Base-by-base conservation (phyloP, 371 early-diverging fungal genomes). In the Rhizopus delemar region DNA sequence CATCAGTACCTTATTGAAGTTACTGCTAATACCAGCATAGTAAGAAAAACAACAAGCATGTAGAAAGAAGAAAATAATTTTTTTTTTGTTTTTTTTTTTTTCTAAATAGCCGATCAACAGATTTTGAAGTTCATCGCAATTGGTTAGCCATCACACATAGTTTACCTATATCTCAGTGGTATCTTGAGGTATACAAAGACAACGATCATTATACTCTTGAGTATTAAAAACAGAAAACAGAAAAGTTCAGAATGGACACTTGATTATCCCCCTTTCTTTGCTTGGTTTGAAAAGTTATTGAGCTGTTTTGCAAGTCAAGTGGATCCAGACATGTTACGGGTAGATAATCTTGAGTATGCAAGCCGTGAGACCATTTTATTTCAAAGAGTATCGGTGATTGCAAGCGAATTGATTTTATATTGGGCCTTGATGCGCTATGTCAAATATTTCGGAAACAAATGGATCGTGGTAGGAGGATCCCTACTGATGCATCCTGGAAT, bases 81-180 rank as follows among this genome's bases (percentile, higher is more conserved):
- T 39, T 15, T 29, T 38, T 3, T 46, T 29, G n/a, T n/a, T n/a
- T 50, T 34, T 50, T 39, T 15, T 29, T 38, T 3, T 46, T 29
- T 16, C 22, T 52, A 15, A 36, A 46, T 60, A 90, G 92, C 72
- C 85, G 84, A 59, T 97, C 97, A 35, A 98, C 98, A 12, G 98
- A 98, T 80, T 98, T 98, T 83, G 98, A 98, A 72, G 98, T 98
- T 4, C 98, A 98, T 77, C 85, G 98, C 56, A 96, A 98, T 75
- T 98, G 98, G 98, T 83, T 98, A 29, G 97, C 97, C 36, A 91
- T 98, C 57, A 98, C 98, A 5, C 77, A 88, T 61, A 84, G 85
- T 50, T 75, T 94, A 22, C 94, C 97, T 3, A 69, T 94, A 29
- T 68, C 73, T 9, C 52, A 87, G 58, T 98, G 98, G 98, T 98